Evolutionary conservation across 306 rosid genomes (phyloP), one percentile per base, ranked within the genome.

Genomic region (Begonia masoniana): DNA sequence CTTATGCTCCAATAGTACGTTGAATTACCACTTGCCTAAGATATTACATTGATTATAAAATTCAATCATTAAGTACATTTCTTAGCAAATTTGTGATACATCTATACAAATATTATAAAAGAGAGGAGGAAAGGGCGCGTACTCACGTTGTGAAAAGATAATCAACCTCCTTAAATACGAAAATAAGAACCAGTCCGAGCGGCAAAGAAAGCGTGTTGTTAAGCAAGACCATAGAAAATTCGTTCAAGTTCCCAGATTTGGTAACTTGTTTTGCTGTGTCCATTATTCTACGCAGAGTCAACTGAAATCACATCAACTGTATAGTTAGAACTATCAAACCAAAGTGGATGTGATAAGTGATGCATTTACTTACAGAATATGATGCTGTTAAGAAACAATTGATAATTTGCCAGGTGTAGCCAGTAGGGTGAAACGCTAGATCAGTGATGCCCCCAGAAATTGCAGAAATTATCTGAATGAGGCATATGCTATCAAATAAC

Each of bases 341-440:
- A 0, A 45, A n/a, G 15, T 45, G 4, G 14, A 10, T 10, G 2
- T 45, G 6, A 45, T 10, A 45, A 45, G 49, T 45, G n/a, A 45
- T 43, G 9, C 15, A 31, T 67, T 73, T 68, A 81, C 99, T 79
- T 75, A 92, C 99, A 58, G 99, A 92, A 79, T 92, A 92, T 49
- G 99, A 86, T 17, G 99, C 96, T 42, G 99, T 86, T 72, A 92
- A 74, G 74, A 92, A 86, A 68, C 99, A 92, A 76, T 92, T 92
- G 54, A 71, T 43, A 54, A 81, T 68, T 74, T 92, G 99, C 99
- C 99, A 92, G 13, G 76, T 61, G 62, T 92, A 92, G 68, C 99
- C 96, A 15, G 75, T 51, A 15, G 93, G 81, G 59, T 83, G 88
- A 67, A 92, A 92, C 26, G 94, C 70, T 45, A 92, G 64, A 76